A percentile compares a stretch with the other conserved stretches of the same genome.
These are phyloP conservation scores for Galerina marginata DNA, from an alignment of 768 basidiomycete species.

Conservation along the genomic window DNA sequence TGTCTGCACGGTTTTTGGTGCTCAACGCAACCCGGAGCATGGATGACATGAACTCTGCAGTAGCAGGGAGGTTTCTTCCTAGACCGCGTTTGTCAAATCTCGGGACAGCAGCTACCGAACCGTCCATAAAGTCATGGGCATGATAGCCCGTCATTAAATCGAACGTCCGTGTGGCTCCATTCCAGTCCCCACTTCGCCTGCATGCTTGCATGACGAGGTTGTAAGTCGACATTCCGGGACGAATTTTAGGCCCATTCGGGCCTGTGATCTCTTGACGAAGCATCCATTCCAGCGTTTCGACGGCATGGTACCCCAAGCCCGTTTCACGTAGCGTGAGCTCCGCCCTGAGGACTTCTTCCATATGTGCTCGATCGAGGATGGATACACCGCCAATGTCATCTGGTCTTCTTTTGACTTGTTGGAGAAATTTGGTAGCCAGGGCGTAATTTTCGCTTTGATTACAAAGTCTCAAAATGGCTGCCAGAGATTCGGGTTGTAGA, in stretches of 20 bases:
- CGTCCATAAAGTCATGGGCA: constrained; percentile 58
- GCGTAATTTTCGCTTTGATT: constrained; percentile 50
- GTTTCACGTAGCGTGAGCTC: constrained; percentile 47
- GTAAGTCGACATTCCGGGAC: constrained; percentile 57
- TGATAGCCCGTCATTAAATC: constrained; percentile 77
- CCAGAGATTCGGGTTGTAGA: constrained; percentile 54
- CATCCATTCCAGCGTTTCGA: constrained; percentile 74
- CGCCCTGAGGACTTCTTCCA: constrained; percentile 67
- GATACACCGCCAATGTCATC: constrained; percentile 38
- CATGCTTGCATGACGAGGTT: constrained; percentile 68
- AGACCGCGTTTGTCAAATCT: constrained; percentile 45
- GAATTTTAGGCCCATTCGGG: constrained; percentile 49
- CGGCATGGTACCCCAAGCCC: constrained; percentile 50
- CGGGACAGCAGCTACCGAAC: constrained; percentile 41
- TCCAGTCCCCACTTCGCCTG: constrained; percentile 70
- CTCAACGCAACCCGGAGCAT: constrained; percentile 64
- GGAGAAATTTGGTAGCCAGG: constrained; percentile 60
- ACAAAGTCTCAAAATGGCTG: constrained; percentile 62
- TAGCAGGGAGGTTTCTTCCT: constrained; percentile 51
- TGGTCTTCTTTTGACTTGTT: constrained; percentile 59
- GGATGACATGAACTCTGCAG: constrained; percentile 58
- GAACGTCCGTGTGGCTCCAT: constrained; percentile 57
- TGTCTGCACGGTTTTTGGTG: constrained; percentile 52
- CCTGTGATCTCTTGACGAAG: constrained; percentile 55
- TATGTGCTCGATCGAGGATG: constrained; percentile 57